A percentile compares a stretch with the other conserved stretches of the same genome.
These are phyloP conservation scores for Amylocystis lapponica DNA, from an alignment of 768 basidiomycete genomes.

Conservation along the genomic window DNA sequence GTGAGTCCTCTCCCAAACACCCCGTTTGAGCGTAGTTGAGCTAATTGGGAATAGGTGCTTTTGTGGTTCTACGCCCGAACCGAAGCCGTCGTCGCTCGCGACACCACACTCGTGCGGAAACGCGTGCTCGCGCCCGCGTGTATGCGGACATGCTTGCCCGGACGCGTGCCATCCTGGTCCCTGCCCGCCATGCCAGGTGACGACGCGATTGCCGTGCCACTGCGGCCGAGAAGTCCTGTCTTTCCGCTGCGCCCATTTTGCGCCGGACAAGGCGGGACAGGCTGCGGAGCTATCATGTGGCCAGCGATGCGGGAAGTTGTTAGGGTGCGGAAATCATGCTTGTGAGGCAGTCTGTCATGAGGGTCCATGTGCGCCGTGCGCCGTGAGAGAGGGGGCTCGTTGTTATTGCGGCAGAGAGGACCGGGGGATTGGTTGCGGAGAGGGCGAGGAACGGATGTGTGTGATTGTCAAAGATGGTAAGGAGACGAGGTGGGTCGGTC, in stretches of 20 bases:
- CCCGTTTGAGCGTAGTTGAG: not conserved
- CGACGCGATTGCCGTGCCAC: conserved; percentile 70
- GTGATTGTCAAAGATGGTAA: conserved; percentile 30
- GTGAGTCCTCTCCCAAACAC: conserved; percentile 32
- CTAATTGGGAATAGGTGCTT: conserved; percentile 61
- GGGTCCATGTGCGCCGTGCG: conserved; percentile 67
- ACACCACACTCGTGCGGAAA: conserved; percentile 76
- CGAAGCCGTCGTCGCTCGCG: conserved; percentile 59
- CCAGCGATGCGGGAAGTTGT: conserved; percentile 32
- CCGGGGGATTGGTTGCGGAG: conserved; percentile 60
- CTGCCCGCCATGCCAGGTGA: conserved; percentile 89
- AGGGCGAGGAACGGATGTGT: conserved; percentile 40
- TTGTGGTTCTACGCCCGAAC: conserved; percentile 70
- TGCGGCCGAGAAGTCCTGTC: conserved; percentile 60
- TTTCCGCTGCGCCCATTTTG: conserved; percentile 49
- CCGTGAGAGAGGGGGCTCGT: conserved; percentile 40
- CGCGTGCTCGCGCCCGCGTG: conserved; percentile 55
- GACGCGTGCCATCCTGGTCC: conserved; percentile 91
- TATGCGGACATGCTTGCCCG: conserved; percentile 80
- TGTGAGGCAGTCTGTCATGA: conserved; percentile 73
- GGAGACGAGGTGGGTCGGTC: conserved; percentile 58
- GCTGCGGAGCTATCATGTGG: conserved; percentile 32
- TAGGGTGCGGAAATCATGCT: conserved; percentile 68
- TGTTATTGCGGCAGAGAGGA: conserved; percentile 82
- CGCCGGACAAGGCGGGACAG: conserved; percentile 15